These are phyloP conservation scores for Plasmodium falciparum DNA, from an alignment of 169 alveolate species.

Conservation along the genomic window DNA sequence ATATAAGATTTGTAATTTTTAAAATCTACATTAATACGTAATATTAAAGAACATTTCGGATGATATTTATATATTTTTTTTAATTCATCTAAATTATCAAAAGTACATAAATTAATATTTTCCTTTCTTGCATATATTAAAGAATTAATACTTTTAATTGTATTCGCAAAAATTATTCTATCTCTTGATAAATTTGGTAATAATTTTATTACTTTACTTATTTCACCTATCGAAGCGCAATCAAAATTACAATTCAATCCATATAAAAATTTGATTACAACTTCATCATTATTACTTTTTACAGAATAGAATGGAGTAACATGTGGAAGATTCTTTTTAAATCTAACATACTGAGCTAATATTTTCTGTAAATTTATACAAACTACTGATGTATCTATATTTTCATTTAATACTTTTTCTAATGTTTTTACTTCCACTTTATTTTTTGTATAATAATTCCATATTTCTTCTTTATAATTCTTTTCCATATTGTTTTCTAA, in stretches of 20 bases:
- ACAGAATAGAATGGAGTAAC: constrained; percentile 71
- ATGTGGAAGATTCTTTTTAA: constrained; percentile 58
- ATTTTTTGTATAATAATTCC: constrained; percentile 19
- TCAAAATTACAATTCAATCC: constrained; percentile 73
- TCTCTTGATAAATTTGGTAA: constrained; percentile 28
- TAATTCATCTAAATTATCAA: constrained; percentile 70
- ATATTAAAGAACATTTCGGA: constrained; percentile 58
- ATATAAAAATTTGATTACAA: constrained; percentile 47
- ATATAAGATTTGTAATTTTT: constrained; percentile 69
- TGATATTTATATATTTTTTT: constrained; percentile 51
- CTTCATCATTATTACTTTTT: constrained; percentile 61
- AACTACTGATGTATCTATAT: constrained; percentile 63
- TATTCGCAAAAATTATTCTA: constrained; percentile 68
- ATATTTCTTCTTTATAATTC: constrained; percentile 32
- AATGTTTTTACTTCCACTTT: constrained; percentile 25
- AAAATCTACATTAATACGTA: constrained; percentile 74
- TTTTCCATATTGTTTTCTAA: constrained; percentile 1
- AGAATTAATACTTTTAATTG: constrained; percentile 50
- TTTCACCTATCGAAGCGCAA: constrained; percentile 73
- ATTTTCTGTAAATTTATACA: constrained; percentile 59
- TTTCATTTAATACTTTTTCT: constrained; percentile 25
- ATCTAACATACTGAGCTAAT: constrained; percentile 52
- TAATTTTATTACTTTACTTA: constrained; percentile 11
- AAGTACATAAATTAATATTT: constrained; percentile 64
- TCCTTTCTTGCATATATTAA: constrained; percentile 56